Evolutionary conservation across 805 yeast genomes (phyloP).

Genomic region (Metschnikowia chrysomelidarum): DNA sequence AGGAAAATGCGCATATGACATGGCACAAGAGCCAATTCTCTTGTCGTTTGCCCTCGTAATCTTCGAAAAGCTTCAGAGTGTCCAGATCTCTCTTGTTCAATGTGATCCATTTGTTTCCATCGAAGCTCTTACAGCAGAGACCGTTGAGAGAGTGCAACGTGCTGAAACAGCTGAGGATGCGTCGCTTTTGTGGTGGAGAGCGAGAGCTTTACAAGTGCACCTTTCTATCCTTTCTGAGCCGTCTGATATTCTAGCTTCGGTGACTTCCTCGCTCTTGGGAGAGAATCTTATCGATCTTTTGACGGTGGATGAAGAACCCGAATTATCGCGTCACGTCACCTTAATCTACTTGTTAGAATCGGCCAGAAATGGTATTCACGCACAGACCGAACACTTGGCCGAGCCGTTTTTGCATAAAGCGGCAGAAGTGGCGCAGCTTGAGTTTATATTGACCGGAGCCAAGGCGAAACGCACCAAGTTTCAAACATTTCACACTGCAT

Average conservation of each 20-base stretch:
- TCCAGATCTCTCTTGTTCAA: constrained; percentile 44
- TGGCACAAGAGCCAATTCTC: constrained; percentile 36
- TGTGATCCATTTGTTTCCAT: constrained; percentile 21
- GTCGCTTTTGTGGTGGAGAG: constrained; percentile 70
- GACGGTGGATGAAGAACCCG: constrained; percentile 28
- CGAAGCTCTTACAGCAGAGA: constrained; percentile 24
- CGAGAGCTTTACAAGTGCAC: constrained; percentile 65
- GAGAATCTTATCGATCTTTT: constrained; percentile 28
- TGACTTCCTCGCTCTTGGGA: constrained; percentile 41
- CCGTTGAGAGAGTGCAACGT: constrained; percentile 8
- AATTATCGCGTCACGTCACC: constrained; percentile 36
- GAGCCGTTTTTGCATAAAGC: constrained; percentile 55
- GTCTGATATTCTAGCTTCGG: constrained; percentile 46
- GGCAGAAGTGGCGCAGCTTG: constrained; percentile 55
- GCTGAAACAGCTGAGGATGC: constrained; percentile 40
- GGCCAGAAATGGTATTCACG: constrained; percentile 61
- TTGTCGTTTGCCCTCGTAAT: constrained; percentile 29
- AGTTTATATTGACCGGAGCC: constrained; percentile 78
- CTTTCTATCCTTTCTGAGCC: constrained; percentile 63
- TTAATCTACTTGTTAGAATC: constrained; percentile 60
- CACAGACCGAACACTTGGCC: constrained; percentile 62
- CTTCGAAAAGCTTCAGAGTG: constrained; percentile 44
- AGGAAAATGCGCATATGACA: constrained; percentile 72
- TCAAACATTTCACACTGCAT: constrained; percentile 69
- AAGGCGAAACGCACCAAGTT: constrained; percentile 83